Conservation (phyloP, 2,329 filamentous ascomycete species). For the Penicillium crustosum region DNA sequence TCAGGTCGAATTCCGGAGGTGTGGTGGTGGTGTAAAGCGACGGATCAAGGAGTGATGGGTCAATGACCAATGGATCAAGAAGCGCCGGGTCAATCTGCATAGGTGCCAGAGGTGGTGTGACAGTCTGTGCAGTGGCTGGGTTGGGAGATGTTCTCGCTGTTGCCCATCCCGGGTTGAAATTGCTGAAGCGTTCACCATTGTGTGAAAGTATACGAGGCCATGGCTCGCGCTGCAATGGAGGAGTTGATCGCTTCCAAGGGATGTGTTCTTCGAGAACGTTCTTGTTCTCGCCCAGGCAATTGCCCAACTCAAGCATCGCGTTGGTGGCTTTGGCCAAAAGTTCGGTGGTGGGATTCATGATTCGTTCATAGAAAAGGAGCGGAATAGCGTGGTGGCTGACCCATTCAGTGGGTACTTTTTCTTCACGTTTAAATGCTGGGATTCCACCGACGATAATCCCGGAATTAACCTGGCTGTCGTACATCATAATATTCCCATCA, state of each 20-base stretch:
- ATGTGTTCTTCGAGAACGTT: constrained; percentile 3
- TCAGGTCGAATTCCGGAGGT: background rate
- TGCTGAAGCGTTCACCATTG: constrained; percentile 3
- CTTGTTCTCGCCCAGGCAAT: background rate
- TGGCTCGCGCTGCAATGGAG: background rate
- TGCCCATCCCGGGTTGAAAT: constrained; percentile 4
- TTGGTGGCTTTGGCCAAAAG: constrained; percentile 18
- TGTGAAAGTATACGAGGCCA: constrained; percentile 6
- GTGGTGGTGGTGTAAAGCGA: background rate
- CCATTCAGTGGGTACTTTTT: constrained; percentile 32
- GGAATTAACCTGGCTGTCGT: constrained; percentile 29
- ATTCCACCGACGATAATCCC: constrained; percentile 33
- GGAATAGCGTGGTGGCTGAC: constrained; percentile 19
- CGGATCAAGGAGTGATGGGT: background rate
- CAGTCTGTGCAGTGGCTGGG: background rate
- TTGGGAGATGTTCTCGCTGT: background rate
- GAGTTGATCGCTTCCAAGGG: background rate
- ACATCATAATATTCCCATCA: constrained; percentile 26
- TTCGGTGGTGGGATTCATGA: constrained; percentile 27
- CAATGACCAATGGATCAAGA: constrained; percentile 7
- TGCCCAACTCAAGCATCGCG: constrained; percentile 16
- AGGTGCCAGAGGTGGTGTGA: background rate
- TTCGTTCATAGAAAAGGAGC: constrained; percentile 38
- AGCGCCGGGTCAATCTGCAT: background rate
- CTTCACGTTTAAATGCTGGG: constrained; percentile 7